Percentiles rank a stretch among this genome's conserved stretches.
Evolutionary conservation across 1,139 yeast species (phyloP).

Genomic region (Kodamaea suecica): DNA sequence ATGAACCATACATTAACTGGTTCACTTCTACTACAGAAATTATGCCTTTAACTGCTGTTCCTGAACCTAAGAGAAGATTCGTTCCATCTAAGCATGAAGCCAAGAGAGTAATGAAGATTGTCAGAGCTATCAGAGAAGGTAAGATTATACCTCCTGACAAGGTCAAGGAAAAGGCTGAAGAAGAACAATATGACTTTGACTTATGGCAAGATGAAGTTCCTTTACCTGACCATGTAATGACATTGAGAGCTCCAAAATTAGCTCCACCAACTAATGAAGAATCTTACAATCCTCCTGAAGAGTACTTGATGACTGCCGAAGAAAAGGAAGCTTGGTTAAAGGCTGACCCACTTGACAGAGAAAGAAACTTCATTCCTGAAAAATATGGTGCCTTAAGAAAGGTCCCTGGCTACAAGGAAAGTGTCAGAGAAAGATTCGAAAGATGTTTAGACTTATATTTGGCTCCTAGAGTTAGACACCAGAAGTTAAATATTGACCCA

Average conservation of each 20-base stretch:
- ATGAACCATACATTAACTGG: constrained; percentile 95
- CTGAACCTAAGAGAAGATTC: constrained; percentile 96
- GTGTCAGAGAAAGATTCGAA: constrained; percentile 87
- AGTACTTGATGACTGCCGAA: constrained; percentile 76
- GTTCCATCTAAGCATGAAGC: constrained; percentile 97
- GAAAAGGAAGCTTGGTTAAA: constrained; percentile 74
- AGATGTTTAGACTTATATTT: constrained; percentile 88
- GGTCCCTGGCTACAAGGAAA: constrained; percentile 90
- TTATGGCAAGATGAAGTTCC: constrained; percentile 78
- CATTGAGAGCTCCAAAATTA: constrained; percentile 88
- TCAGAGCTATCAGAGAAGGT: constrained; percentile 94
- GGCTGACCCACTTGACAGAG: constrained; percentile 74
- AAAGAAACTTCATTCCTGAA: constrained; percentile 75
- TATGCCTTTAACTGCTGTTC: constrained; percentile 92
- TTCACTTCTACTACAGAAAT: constrained; percentile 79
- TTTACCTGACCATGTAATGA: constrained; percentile 72
- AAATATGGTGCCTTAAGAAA: constrained; percentile 79
- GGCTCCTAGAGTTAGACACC: constrained; percentile 94
- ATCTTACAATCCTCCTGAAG: constrained; percentile 96
- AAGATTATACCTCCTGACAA: constrained; percentile 75
- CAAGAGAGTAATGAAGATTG: constrained; percentile 92
- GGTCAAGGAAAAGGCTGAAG: constrained; percentile 49
- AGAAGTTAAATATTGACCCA: constrained; percentile 91
- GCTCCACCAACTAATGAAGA: constrained; percentile 97
- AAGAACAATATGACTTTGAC: constrained; percentile 59